Percentiles rank a stretch among this genome's conserved stretches.
Evolutionary conservation across 106 monocot genomes (phyloP).

Genomic region (Acorus gramineus): DNA sequence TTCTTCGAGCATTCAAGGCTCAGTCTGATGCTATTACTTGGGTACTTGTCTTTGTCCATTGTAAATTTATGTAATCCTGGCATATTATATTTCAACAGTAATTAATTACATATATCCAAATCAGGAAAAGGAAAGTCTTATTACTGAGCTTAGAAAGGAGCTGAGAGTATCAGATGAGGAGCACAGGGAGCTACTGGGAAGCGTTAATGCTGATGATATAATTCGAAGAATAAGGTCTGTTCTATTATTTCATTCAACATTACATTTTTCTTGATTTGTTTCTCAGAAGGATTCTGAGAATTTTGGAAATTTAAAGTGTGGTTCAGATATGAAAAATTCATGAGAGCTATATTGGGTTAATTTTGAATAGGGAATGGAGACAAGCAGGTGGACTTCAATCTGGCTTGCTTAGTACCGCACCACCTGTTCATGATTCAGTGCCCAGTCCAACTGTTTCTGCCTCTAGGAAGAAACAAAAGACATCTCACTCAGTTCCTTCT

Average conservation of each 20-base stretch:
- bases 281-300: neutral
- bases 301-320: neutral
- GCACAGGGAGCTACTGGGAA: conserved; percentile 58
- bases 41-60: conserved; percentile 27
- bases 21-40: conserved; percentile 76
- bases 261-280: too few species aligned
- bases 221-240: conserved; percentile 59
- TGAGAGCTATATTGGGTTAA: neutral
- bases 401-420: conserved; percentile 23
- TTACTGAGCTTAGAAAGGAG: conserved; percentile 85
- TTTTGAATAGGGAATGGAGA: conserved; percentile 51
- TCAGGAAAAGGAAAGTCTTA: conserved; percentile 85
- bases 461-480: conserved; percentile 50
- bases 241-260: neutral
- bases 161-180: conserved; percentile 74
- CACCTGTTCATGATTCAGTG: conserved; percentile 34
- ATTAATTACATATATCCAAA: conserved; percentile 2
- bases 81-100: neutral
- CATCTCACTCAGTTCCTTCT: conserved; percentile 27
- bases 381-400: conserved; percentile 39
- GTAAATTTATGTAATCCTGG: neutral
- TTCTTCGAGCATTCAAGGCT: conserved; percentile 71
- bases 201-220: conserved; percentile 73
- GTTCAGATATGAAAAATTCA: too few species aligned
- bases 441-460: conserved; percentile 49